Evolutionary conservation across 257 asterid genomes (phyloP), one percentile per base, ranked within the genome.

Genomic region (Nicotiana undulata): DNA sequence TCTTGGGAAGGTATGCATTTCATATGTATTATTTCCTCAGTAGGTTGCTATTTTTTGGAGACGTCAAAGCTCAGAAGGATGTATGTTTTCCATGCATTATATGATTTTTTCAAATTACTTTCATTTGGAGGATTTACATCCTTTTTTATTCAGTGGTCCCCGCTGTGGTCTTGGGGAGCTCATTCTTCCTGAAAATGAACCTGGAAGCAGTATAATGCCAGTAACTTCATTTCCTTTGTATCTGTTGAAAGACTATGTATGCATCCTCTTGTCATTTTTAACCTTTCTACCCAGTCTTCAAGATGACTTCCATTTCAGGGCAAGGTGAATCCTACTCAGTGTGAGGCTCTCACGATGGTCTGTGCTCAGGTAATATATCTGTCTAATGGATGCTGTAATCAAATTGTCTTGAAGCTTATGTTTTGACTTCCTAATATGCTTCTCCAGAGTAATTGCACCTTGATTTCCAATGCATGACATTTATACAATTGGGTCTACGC

Each of bases 181-280:
- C 86, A 87, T 90, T 80, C 99, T 96, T 85, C 99, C 99, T 56
- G 99, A 96, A 87, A 96, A 96, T 90, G 99, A 96, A 88, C 98
- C 99, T 37, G 98, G 99, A 80, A 96, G 99, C 96, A 94, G 99
- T 84, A 94, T 96, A 84, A 96, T 96, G 98, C 99, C 99, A 76
- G 98, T 96, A 94, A 83, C 59, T 31, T 60, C 81, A 70, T 87
- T 63, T 63, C 22, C 78, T 32, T 78, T 77, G 31, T 51, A 78
- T 82, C 77, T 74, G 26, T 76, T 83, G 74, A 53, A 58, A 63
- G 59, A 64, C 60, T 58, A n/a, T 29, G 44, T 65, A 68, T 63
- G 32, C 17, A 32, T 64, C 32, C 64, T 82, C 31, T 79, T 63
- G 37, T 75, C 70, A 44, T n/a, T 37, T 28, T 64, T 61, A 18